These are phyloP conservation scores for Magnaporthales sp. DNA, from an alignment of 2,329 filamentous ascomycete genomes.

Conservation along the genomic window DNA sequence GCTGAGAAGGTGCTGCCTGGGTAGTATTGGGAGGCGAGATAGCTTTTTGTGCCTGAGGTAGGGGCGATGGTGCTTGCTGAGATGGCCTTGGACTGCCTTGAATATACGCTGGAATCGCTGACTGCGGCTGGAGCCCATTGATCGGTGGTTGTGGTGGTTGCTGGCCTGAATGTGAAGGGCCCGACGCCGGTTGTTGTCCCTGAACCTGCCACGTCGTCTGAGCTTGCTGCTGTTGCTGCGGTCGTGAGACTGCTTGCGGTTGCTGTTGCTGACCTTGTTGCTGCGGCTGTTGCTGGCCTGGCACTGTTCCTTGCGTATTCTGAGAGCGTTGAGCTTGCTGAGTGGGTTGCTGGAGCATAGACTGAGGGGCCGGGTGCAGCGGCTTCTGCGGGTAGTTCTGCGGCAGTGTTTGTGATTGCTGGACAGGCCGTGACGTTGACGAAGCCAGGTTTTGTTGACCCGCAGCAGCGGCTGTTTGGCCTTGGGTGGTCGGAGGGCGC, in stretches of 20 bases:
- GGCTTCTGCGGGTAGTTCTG: not conserved
- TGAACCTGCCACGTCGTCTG: not conserved
- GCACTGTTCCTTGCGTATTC: not conserved
- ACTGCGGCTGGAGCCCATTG: not conserved
- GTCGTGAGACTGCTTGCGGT: not conserved
- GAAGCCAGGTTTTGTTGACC: not conserved
- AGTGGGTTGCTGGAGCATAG: not conserved
- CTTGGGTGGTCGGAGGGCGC: not conserved
- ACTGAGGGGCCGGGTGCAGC: not conserved
- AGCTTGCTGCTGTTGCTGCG: conserved; percentile 2
- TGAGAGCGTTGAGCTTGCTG: not conserved
- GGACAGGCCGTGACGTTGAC: not conserved
- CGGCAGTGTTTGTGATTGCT: not conserved
- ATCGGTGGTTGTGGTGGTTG: not conserved
- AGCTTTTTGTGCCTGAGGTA: not conserved
- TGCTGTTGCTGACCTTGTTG: not conserved
- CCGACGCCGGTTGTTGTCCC: not conserved
- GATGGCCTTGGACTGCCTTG: not conserved
- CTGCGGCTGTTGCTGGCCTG: not conserved
- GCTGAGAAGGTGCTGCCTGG: not conserved
- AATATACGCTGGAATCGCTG: not conserved
- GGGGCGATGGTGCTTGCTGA: not conserved
- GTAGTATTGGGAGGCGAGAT: not conserved
- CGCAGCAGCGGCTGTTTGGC: not conserved
- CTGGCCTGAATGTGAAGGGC: not conserved